Evolutionary conservation across 345 rosid species (phyloP).

Genomic region (Brassica carinata): DNA sequence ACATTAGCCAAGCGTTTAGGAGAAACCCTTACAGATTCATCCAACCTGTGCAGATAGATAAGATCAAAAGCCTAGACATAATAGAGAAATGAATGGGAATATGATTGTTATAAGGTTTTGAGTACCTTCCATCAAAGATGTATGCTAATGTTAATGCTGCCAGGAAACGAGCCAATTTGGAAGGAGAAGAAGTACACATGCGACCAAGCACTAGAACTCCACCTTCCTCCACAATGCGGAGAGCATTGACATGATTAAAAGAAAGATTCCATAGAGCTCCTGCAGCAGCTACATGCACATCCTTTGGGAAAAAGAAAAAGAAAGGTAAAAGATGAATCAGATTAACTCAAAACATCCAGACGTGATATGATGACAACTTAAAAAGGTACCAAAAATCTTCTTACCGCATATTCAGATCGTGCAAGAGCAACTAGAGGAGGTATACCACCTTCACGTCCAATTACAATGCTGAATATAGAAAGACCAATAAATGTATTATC

Average conservation of each 20-base stretch:
- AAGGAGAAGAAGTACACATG: conserved; percentile 61
- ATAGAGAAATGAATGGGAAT: conserved; percentile 47
- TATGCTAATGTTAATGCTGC: conserved; percentile 81
- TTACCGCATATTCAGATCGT: conserved; percentile 62
- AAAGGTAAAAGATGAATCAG: not conserved
- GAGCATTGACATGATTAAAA: conserved; percentile 68
- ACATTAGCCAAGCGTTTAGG: conserved; percentile 53
- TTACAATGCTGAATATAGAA: conserved; percentile 57
- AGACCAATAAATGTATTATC: conserved; percentile 1
- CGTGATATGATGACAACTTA: no score
- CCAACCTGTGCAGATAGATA: conserved; percentile 60
- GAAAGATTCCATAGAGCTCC: conserved; percentile 94
- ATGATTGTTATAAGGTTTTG: no score
- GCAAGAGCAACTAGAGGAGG: conserved; percentile 69
- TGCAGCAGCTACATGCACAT: conserved; percentile 86
- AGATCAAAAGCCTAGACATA: conserved; percentile 9
- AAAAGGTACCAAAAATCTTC: conserved; percentile 5
- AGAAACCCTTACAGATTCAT: conserved; percentile 4
- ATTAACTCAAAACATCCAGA: not conserved
- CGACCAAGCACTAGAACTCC: conserved; percentile 66
- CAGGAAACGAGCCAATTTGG: conserved; percentile 84
- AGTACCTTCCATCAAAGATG: conserved; percentile 82
- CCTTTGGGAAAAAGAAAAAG: conserved; percentile 45
- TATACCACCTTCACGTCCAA: conserved; percentile 80
- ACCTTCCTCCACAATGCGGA: conserved; percentile 71